Evolutionary conservation across 495 filamentous ascomycete species (phyloP).

Genomic region (Hapsidospora chrysogenum): DNA sequence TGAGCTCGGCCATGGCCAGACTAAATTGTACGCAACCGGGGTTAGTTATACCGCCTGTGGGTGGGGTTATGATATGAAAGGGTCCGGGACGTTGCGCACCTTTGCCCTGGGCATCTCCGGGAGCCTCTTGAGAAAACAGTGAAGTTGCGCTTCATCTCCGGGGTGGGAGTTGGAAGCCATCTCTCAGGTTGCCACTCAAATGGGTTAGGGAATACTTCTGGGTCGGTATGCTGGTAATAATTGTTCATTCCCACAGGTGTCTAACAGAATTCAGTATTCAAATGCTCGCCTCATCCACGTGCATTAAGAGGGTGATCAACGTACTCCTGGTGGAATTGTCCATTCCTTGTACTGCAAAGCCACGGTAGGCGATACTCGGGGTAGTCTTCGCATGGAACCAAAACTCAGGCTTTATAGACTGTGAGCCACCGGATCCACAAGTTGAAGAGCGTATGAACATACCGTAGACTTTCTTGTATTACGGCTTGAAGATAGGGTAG

Average conservation of each 20-base stretch:
- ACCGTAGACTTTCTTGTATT: conserved; percentile 26
- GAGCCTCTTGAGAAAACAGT: conserved; percentile 8
- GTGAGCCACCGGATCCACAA: not conserved
- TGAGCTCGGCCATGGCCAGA: conserved; percentile 19
- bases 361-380: conserved; percentile 10
- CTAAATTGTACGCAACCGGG: conserved; percentile 2
- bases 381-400: conserved; percentile 8
- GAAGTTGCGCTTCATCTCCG: conserved; percentile 8
- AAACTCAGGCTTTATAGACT: conserved; percentile 4
- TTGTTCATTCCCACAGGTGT: conserved; percentile 9
- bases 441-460: not conserved
- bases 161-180: conserved; percentile 16
- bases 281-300: not conserved
- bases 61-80: not conserved
- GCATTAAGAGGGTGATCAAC: not conserved
- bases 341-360: conserved; percentile 8
- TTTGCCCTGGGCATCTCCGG: conserved; percentile 8
- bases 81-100: conserved; percentile 5
- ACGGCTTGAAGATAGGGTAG: conserved; percentile 26
- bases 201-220: conserved; percentile 17
- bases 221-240: conserved; percentile 16
- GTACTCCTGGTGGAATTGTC: conserved; percentile 7
- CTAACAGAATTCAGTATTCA: not conserved
- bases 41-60: not conserved
- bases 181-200: conserved; percentile 19